Base-by-base conservation (phyloP, 768 basidiomycete genomes). In the Boletellus ananiceps region DNA sequence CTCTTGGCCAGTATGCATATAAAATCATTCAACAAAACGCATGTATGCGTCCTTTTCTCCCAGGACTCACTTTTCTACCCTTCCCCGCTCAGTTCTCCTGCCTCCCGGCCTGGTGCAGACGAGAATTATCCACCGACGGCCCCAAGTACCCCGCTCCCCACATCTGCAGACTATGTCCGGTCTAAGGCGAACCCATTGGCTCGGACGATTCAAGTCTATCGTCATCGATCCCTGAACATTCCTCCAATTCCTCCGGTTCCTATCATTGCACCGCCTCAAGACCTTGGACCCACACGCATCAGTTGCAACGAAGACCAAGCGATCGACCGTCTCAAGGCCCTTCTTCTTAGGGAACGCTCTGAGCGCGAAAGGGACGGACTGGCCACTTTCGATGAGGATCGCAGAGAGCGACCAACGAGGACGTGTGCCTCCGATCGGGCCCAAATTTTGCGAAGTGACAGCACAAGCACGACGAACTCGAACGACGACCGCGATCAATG, bases 251-350 rank as follows among this genome's bases (percentile, higher is more conserved):
- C 59, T 5, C 48, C 57, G 0, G 73, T 82, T 0, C 81, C 82
- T 0, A 71, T 81, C 46, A 77, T 83, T 13, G 80, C 80, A 4
- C 82, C 82, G 2, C 79, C 82, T 0, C 43, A 57, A 60, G 68
- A 8, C 58, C 64, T 21, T 51, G 66, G 6, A 33, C 57, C 21
- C 69, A 71, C 45, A 0, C 1, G 19, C 0, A 33, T 65, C 14
- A 41, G 21, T 15, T 72, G 67, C 18, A 44, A 48, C 1, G 78
- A 77, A 41, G 73, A 73, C 25, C 47, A 63, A 13, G 78, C 81
- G 1, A 75, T 80, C 50, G 55, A 64, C 1, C 63, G 80, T 2
- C 60, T 83, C 8, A 51, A 49, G 4, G 56, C 69, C 2, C 70
- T 78, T 18, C 54, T 80, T 5, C 62, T 65, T 33, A 66, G 74